Percentiles rank a stretch among this genome's conserved stretches.
These are phyloP conservation scores for Alternaria triticimaculans DNA, from an alignment of 2,329 filamentous ascomycete genomes.

Conservation along the genomic window DNA sequence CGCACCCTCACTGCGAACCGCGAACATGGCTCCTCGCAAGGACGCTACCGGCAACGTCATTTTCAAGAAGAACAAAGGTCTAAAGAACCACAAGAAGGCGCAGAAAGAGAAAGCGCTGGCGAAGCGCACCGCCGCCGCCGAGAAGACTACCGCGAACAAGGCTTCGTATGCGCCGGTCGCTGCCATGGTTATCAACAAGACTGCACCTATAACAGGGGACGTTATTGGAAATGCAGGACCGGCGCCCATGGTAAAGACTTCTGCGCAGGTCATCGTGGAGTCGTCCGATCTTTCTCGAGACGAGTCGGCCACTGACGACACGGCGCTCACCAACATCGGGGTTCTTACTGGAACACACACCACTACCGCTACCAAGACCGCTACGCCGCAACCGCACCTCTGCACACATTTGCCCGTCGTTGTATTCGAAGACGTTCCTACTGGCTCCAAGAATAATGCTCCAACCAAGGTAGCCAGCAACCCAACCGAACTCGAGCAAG, in stretches of 20 bases:
- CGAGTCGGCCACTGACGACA: rapidly evolving
- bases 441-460: background rate
- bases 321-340: rapidly evolving
- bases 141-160: background rate
- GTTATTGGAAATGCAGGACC: background rate
- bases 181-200: background rate
- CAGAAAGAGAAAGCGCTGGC: slow-evolving; percentile 7
- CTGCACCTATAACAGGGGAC: background rate
- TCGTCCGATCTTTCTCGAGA: background rate
- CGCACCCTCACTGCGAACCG: background rate
- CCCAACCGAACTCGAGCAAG: background rate
- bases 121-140: slow-evolving; percentile 4
- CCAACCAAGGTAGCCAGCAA: background rate
- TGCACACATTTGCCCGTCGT: background rate
- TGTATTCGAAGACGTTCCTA: background rate
- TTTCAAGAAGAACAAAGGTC: slow-evolving; percentile 6
- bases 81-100: slow-evolving; percentile 8
- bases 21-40: background rate
- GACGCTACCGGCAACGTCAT: background rate
- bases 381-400: background rate
- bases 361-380: background rate
- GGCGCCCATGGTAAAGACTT: background rate
- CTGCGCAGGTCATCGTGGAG: background rate
- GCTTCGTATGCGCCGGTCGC: background rate
- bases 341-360: no score